A percentile compares a stretch with the other conserved stretches of the same genome.
Conservation (phyloP, 208 protist species). For the Trypanosoma brucei region DNA sequence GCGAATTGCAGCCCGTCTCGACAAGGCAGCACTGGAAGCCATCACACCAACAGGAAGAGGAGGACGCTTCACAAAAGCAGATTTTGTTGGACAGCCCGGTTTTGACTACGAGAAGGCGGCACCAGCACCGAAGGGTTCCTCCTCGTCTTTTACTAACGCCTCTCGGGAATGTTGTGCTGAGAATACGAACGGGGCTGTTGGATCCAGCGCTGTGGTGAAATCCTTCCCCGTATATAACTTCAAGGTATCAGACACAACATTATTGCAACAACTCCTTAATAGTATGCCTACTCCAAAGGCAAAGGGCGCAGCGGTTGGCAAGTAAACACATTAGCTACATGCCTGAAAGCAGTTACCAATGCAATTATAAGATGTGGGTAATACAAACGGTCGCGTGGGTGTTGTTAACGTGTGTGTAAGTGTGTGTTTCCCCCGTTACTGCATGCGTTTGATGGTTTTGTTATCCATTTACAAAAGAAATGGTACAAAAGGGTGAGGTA, state of each 20-base stretch:
- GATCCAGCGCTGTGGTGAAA: slow-evolving; percentile 38
- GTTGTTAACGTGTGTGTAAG: too few relatives aligned
- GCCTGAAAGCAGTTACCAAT: too few relatives aligned
- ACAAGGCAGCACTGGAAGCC: slow-evolving; percentile 26
- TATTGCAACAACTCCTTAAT: slow-evolving; percentile 57
- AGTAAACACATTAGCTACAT: neutral
- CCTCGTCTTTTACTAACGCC: slow-evolving; percentile 2
- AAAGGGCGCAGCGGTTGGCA: slow-evolving; percentile 14
- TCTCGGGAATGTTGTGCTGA: slow-evolving; percentile 11
- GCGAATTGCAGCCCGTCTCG: slow-evolving; percentile 69
- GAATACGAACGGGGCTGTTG: neutral
- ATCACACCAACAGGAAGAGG: slow-evolving; percentile 63
- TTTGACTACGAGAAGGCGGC: slow-evolving; percentile 73
- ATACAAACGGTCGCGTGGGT: too few relatives aligned
- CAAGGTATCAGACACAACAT: slow-evolving; percentile 55
- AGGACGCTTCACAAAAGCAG: slow-evolving; percentile 74
- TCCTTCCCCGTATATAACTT: slow-evolving; percentile 45
- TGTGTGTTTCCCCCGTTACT: too few relatives aligned
- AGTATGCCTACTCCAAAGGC: slow-evolving; percentile 63
- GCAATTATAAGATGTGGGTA: too few relatives aligned
- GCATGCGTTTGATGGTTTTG: too few relatives aligned
- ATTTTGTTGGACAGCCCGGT: slow-evolving; percentile 69
- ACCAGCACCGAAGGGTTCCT: slow-evolving; percentile 2
- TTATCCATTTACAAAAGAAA: too few relatives aligned
- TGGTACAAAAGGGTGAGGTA: too few relatives aligned